Evolutionary conservation across 352 stramenopile genomes (phyloP), one percentile per base, ranked within the genome.

Genomic region (Globisporangium irregulare): DNA sequence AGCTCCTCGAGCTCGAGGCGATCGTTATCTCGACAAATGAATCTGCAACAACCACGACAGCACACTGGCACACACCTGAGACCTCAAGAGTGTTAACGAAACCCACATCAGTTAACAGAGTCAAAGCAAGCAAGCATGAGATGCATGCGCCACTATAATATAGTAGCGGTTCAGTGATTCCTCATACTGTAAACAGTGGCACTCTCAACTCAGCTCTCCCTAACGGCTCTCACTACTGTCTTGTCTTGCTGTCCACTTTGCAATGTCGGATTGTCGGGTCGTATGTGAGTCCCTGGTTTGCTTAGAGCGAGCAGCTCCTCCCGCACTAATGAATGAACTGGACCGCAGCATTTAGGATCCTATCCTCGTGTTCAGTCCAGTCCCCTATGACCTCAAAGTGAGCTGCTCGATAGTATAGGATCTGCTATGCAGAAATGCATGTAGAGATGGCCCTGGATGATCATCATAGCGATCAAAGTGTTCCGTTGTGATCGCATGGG

Each of bases 1-100:
- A 80, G 14, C 68, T 78, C 36, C 54, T 60, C 25, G 57, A 36
- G 10, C 54, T 82, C 6, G 70, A 76, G 25, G 57, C 34, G 43
- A 62, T 63, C 38, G 62, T 73, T n/a, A 34, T 59, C 53, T 59
- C 53, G 15, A n/a, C 53, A n/a, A 46, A 46, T 46, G 38, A 7
- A 46, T n/a, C 53, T 15, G 51, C 51, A 8, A 14, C 25, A 20
- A 29, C 0, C 24, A 18, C 51, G 8, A 20, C 12, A 58, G 24
- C 9, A 15, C 51, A n/a, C 24, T 14, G 36, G 24, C 9, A 15
- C 51, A n/a, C 24, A 6, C 27, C 22, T 27, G 8, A 25, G 9
- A 56, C 9, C 50, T 20, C 38, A 20, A 46, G 38, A 46, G 38
- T 46, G 12, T 20, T 46, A 15, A 46, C 38, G 15, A 46, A 46